Evolutionary conservation across 805 yeast genomes (phyloP).

Genomic region (Ogataea neopini): DNA sequence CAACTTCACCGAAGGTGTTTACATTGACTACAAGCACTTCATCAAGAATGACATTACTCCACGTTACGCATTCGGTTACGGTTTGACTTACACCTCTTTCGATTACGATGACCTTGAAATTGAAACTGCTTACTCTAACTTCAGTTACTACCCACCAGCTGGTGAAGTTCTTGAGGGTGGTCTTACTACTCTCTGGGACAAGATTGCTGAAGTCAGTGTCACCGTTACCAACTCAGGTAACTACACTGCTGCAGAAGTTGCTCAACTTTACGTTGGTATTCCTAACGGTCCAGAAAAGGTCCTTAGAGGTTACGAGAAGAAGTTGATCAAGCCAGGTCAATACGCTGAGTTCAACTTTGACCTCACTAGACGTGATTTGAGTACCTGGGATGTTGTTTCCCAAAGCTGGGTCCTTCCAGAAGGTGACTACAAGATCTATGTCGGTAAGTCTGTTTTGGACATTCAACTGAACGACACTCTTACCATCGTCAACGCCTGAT

Average conservation of each 20-base stretch:
- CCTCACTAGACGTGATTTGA: slow-evolving; percentile 43
- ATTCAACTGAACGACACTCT: slow-evolving; percentile 19
- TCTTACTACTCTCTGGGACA: slow-evolving; percentile 46
- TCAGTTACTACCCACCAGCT: slow-evolving; percentile 10
- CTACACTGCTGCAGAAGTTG: slow-evolving; percentile 42
- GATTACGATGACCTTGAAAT: slow-evolving; percentile 28
- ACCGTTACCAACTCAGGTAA: slow-evolving; percentile 41
- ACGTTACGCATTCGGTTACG: slow-evolving; percentile 62
- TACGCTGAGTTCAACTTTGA: slow-evolving; percentile 34
- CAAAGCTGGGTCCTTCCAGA: slow-evolving; percentile 49
- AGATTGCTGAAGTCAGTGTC: slow-evolving; percentile 40
- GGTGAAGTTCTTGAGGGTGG: slow-evolving; percentile 36
- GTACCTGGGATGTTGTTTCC: slow-evolving; percentile 43
- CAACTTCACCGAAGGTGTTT: slow-evolving; percentile 48
- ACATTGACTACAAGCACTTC: slow-evolving; percentile 57
- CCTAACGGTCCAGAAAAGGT: slow-evolving; percentile 45
- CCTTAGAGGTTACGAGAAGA: slow-evolving; percentile 46
- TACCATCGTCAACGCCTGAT: slow-evolving; percentile 2
- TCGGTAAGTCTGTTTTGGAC: slow-evolving; percentile 30
- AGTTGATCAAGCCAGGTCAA: slow-evolving; percentile 38
- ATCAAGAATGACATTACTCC: slow-evolving; percentile 57
- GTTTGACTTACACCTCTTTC: slow-evolving; percentile 55
- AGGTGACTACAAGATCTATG: slow-evolving; percentile 43
- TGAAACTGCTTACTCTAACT: not conserved
- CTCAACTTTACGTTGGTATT: slow-evolving; percentile 45